phyloP scores from a whole-genome alignment of 192 early-diverging fungal species.

The Gorgonomyces haynaldii region DNA sequence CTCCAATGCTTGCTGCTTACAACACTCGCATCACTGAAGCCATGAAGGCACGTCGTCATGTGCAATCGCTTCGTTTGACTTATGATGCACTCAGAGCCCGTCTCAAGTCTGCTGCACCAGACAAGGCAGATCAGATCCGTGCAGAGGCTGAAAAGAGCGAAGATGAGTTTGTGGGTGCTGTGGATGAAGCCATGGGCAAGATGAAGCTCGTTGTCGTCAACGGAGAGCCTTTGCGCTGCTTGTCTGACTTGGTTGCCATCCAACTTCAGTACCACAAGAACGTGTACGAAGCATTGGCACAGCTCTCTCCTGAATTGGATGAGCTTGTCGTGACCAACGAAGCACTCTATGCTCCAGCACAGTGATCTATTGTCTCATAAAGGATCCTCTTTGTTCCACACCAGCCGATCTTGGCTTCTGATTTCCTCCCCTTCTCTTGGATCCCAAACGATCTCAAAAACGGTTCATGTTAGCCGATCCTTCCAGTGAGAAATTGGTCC shows the following conservation, averaged over 20 bases:
- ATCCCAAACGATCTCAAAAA: no score
- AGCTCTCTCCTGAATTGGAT: slow-evolving; percentile 72
- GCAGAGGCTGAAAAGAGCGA: slow-evolving; percentile 83
- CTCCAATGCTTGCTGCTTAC: slow-evolving; percentile 61
- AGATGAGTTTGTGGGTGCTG: slow-evolving; percentile 88
- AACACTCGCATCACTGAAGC: slow-evolving; percentile 67
- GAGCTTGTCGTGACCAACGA: slow-evolving; percentile 93
- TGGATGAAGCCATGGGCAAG: slow-evolving; percentile 88
- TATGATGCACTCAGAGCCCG: slow-evolving; percentile 78
- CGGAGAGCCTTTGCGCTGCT: slow-evolving; percentile 69
- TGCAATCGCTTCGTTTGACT: slow-evolving; percentile 65
- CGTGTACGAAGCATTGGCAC: slow-evolving; percentile 25
- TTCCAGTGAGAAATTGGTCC: no score
- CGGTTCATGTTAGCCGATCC: no score
- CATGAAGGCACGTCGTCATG: slow-evolving; percentile 76
- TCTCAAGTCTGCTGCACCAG: slow-evolving; percentile 60
- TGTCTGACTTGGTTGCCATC: slow-evolving; percentile 76
- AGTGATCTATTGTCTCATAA: no score
- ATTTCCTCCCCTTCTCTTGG: no score
- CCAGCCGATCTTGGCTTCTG: no score
- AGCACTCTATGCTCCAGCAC: slow-evolving; percentile 33
- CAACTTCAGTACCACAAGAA: slow-evolving; percentile 77
- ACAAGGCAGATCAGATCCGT: slow-evolving; percentile 59
- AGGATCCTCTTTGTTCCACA: no score
- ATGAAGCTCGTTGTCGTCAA: slow-evolving; percentile 89